Percentiles rank a stretch among this genome's conserved stretches.
Evolutionary conservation across 176 grass and related monocot species (phyloP).

Genomic region (Oryza longistaminata): DNA sequence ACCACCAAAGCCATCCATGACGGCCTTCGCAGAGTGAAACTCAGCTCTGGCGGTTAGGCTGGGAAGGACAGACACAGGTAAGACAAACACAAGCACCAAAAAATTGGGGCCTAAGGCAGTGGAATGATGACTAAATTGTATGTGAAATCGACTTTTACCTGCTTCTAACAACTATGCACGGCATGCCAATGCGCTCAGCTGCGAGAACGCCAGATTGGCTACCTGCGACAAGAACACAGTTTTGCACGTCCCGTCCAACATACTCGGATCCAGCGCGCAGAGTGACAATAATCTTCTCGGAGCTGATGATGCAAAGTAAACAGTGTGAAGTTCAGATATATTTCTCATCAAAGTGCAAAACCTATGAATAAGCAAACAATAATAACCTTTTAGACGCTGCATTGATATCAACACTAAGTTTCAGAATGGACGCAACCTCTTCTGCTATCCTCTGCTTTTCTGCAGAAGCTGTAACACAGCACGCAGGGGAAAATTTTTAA

Average conservation of each 20-base stretch:
- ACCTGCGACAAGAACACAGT: slow-evolving; percentile 66
- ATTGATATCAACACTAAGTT: slow-evolving; percentile 72
- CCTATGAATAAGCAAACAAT: background rate
- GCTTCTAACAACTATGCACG: slow-evolving; percentile 69
- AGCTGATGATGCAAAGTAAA: slow-evolving; percentile 44
- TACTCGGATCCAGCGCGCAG: slow-evolving; percentile 69
- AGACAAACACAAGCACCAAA: slow-evolving; percentile 1
- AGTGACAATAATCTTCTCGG: slow-evolving; percentile 59
- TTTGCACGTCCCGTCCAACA: slow-evolving; percentile 46
- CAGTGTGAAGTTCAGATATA: slow-evolving; percentile 22
- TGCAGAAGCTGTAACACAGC: slow-evolving; percentile 54
- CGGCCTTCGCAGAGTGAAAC: slow-evolving; percentile 67
- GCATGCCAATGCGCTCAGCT: slow-evolving; percentile 74
- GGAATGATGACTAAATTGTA: background rate
- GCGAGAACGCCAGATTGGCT: slow-evolving; percentile 64
- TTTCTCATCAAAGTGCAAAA: background rate
- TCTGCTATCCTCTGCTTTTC: slow-evolving; percentile 87
- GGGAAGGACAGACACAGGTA: background rate
- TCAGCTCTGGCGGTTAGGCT: slow-evolving; percentile 76
- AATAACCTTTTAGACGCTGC: slow-evolving; percentile 53
- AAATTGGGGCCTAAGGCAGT: background rate
- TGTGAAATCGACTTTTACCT: slow-evolving; percentile 40
- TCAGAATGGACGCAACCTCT: slow-evolving; percentile 79
- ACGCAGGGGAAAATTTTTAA: background rate
- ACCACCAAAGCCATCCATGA: slow-evolving; percentile 79